These are phyloP conservation scores for Coniochaeta ligniaria DNA, from an alignment of 2,329 filamentous ascomycete species.

Conservation along the genomic window DNA sequence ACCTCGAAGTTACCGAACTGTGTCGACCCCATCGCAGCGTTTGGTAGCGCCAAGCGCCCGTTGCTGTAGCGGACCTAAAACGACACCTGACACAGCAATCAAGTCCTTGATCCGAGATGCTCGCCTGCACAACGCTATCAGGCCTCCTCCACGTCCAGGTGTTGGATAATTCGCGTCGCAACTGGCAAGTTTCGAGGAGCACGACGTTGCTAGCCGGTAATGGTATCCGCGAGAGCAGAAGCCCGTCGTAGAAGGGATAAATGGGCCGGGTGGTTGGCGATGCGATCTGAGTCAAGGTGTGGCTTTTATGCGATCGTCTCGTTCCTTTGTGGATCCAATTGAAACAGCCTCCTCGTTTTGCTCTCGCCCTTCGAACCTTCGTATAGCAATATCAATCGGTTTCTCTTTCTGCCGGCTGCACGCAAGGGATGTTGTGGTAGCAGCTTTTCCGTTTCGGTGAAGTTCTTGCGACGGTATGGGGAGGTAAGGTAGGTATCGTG, in stretches of 20 bases:
- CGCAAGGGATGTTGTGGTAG: neutral
- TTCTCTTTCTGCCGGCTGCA: neutral
- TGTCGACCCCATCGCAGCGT: slow-evolving; percentile 48
- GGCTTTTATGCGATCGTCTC: neutral
- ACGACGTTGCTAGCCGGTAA: neutral
- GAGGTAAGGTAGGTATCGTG: neutral
- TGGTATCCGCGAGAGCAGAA: neutral
- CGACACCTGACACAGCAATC: neutral
- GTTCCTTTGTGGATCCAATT: neutral
- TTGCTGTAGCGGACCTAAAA: slow-evolving; percentile 2
- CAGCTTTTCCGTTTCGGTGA: neutral
- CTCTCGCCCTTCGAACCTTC: neutral
- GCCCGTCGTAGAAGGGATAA: neutral
- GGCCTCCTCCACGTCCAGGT: neutral
- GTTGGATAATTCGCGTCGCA: neutral
- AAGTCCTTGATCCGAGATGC: neutral
- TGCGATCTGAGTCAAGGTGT: slow-evolving; percentile 2
- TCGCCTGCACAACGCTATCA: neutral
- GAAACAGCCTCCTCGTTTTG: neutral
- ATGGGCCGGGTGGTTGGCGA: slow-evolving; percentile 1
- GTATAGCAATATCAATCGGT: neutral
- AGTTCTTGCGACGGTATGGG: too few relatives aligned
- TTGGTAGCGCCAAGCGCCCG: slow-evolving; percentile 7
- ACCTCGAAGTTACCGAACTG: slow-evolving; percentile 56
- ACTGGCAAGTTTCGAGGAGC: neutral